A percentile compares a stretch with the other conserved stretches of the same genome.
Evolutionary conservation across 2,329 filamentous ascomycete genomes (phyloP).

Genomic region (Colletotrichum gigasporum): DNA sequence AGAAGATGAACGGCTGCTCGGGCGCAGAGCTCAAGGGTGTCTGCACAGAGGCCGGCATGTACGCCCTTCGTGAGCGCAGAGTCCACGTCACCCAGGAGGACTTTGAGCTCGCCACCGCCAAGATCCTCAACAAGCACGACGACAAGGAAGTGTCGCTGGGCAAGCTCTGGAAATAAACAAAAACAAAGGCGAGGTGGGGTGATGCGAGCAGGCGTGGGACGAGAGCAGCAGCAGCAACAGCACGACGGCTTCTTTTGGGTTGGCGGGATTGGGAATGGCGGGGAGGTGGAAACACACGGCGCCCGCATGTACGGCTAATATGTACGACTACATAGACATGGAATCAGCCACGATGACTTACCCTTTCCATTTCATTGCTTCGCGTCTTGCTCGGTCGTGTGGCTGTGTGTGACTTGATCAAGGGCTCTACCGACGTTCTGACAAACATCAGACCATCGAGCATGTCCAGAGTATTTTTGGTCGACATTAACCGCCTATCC

Average conservation of each 20-base stretch:
- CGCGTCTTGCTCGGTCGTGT: too few species aligned
- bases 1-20: slow-evolving; percentile 99
- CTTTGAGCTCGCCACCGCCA: slow-evolving; percentile 97
- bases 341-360: slow-evolving; percentile 30
- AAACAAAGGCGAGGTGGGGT: slow-evolving; percentile 1
- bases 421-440: too few species aligned
- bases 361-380: neutral
- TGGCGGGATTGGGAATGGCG: slow-evolving; percentile 23
- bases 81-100: slow-evolving; percentile 99
- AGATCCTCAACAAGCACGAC: slow-evolving; percentile 99
- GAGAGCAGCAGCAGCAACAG: slow-evolving; percentile 23
- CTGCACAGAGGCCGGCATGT: slow-evolving; percentile 99
- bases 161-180: slow-evolving; percentile 73
- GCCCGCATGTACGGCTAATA: slow-evolving; percentile 31
- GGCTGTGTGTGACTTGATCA: too few species aligned
- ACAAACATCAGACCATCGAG: too few species aligned
- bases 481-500: too few species aligned
- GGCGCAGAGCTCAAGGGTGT: slow-evolving; percentile 98
- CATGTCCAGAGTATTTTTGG: too few species aligned
- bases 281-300: slow-evolving; percentile 21
- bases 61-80: slow-evolving; percentile 90
- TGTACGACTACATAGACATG: slow-evolving; percentile 32
- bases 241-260: slow-evolving; percentile 25
- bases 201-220: slow-evolving; percentile 10
- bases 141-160: slow-evolving; percentile 94